Base-by-base conservation (phyloP, 495 filamentous ascomycete genomes). In the Daldinia decipiens region DNA sequence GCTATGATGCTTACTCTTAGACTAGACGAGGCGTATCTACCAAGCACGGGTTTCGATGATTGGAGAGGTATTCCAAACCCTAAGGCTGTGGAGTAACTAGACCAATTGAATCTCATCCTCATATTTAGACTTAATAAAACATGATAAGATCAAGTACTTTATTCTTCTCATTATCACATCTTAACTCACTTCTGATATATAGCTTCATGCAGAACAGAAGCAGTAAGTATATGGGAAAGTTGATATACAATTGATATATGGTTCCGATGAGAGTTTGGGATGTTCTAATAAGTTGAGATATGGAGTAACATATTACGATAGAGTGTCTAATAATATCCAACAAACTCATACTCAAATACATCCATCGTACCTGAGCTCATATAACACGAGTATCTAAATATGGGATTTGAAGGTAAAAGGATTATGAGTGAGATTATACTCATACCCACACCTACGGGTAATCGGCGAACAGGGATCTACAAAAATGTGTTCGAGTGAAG, bases 371-470 rank as follows among this genome's bases (percentile, higher is more conserved):
- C 9, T 21, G 21, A 6, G 9, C 43, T 21, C 19, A 24, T 47
- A 47, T 47, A 21, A 5, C 8, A 24, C 13, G 43, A 47, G 2
- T 11, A 11, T 47, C 1, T 24, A 47, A 12, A 47, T 24, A 47
- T 24, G 19, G 17, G 4, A 5, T 11, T 45, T 24, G 19, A 24
- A 5, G 1, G 9, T 47, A 24, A 47, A 47, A 11, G 11, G 2
- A 47, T 24, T 4, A 21, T 47, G 43, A 31, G 50, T 27, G 27
- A 53, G 50, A 53, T 53, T 53, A 31, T 53, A 47, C 17, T 47
- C 43, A 21, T 24, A 21, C 19, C 8, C 43, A 21, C 9, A 24
- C 11, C 17, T 53, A n/a, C 50, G 50, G 27, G 5, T 31, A 29
- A 31, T 53, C 50, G 50, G 24, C 27, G 27, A 15, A 31, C 50